These are phyloP conservation scores for Fistulifera pelliculosa DNA, from an alignment of 108 stramenopile species.

Conservation along the genomic window DNA sequence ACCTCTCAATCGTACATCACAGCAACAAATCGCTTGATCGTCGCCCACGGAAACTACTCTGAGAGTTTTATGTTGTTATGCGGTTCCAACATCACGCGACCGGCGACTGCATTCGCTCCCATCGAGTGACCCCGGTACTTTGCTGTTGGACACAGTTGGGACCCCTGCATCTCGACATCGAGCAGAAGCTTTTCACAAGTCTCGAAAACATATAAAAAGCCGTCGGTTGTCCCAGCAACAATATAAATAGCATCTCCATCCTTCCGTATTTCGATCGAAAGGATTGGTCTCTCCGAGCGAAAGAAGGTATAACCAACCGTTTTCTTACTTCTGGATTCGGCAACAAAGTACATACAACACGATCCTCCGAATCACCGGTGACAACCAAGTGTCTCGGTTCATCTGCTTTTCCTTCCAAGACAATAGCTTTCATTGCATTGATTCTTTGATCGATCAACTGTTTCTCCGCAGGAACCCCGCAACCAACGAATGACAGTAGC, in stretches of 20 bases:
- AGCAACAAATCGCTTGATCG: constrained; percentile 49
- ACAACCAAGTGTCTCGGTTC: constrained; percentile 23
- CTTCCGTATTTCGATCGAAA: constrained; percentile 32
- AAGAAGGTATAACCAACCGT: constrained; percentile 3
- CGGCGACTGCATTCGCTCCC: constrained; percentile 54
- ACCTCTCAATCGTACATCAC: constrained; percentile 5
- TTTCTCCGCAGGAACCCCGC: constrained; percentile 23
- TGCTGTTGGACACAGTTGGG: not conserved
- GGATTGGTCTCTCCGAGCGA: constrained; percentile 37
- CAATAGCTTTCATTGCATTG: constrained; percentile 52
- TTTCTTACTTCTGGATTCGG: not conserved
- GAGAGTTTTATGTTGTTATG: not conserved
- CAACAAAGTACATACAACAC: constrained; percentile 31
- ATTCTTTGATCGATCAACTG: constrained; percentile 66
- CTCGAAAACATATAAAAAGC: constrained; percentile 30
- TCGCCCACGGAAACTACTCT: constrained; percentile 54
- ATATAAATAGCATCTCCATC: constrained; percentile 22
- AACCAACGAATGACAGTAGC: constrained; percentile 34
- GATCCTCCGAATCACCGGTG: constrained; percentile 68
- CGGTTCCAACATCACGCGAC: not conserved
- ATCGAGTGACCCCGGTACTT: constrained; percentile 41
- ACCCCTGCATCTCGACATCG: not conserved
- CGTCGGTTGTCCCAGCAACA: constrained; percentile 57
- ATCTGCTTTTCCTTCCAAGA: constrained; percentile 19
- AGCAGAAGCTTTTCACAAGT: constrained; percentile 12